Percentiles rank a stretch among this genome's conserved stretches.
Conservation (phyloP, 495 filamentous ascomycete species). For the Chaetomium cochliodes region DNA sequence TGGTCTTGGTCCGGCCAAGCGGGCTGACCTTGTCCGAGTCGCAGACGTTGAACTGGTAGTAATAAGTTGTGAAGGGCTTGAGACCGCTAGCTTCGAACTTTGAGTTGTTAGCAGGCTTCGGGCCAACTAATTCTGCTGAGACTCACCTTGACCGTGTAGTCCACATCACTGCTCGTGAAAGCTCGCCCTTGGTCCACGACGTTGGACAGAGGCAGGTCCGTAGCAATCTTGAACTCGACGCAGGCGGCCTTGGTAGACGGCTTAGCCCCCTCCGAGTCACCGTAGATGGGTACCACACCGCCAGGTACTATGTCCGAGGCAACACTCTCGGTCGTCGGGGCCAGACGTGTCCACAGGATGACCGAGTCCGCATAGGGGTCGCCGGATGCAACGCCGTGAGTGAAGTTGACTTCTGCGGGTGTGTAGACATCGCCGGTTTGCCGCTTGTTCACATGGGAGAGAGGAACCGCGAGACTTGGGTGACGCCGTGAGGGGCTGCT, state of each 20-base stretch:
- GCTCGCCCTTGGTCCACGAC: conserved; percentile 40
- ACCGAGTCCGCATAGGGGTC: conserved; percentile 64
- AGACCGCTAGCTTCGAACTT: conserved; percentile 60
- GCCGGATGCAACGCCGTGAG: conserved; percentile 68
- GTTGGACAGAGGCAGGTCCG: conserved; percentile 38
- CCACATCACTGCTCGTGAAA: conserved; percentile 65
- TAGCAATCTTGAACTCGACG: conserved; percentile 51
- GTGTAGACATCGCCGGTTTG: conserved; percentile 18
- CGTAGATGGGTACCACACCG: conserved; percentile 56
- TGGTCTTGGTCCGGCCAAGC: conserved; percentile 56
- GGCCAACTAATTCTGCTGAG: background rate
- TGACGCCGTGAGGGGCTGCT: conserved; percentile 21
- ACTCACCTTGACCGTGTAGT: conserved; percentile 65
- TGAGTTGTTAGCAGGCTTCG: background rate
- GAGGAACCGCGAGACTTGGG: conserved; percentile 20
- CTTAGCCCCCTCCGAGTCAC: conserved; percentile 42
- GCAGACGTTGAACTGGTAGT: conserved; percentile 58
- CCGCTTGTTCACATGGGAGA: conserved; percentile 20
- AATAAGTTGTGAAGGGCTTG: conserved; percentile 61
- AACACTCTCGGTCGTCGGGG: conserved; percentile 55
- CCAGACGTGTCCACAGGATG: conserved; percentile 67
- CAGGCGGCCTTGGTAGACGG: conserved; percentile 55
- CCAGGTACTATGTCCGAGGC: conserved; percentile 55
- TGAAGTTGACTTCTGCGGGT: conserved; percentile 54
- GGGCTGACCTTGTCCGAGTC: conserved; percentile 46